Evolutionary conservation across 139 green algal species (phyloP).

Genomic region (Ettlia oleoabundans): DNA sequence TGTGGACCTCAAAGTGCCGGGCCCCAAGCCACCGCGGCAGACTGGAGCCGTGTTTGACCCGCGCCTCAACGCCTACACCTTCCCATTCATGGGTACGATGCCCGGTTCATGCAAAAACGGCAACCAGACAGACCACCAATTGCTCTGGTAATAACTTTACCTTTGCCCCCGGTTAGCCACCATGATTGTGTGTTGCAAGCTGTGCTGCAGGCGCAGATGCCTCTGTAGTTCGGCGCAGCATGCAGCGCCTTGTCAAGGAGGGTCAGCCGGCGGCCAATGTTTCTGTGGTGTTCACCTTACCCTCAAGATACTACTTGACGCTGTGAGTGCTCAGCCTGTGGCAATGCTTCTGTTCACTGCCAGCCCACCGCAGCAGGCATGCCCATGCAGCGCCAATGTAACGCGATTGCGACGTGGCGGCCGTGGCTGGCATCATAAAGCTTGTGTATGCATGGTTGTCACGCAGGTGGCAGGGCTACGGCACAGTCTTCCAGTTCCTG

Average conservation of each 20-base stretch:
- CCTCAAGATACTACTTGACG: constrained; percentile 29
- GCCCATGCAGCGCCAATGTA: too few relatives aligned
- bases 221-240: constrained; percentile 63
- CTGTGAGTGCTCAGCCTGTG: constrained; percentile 33
- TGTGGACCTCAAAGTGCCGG: constrained; percentile 29
- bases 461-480: constrained; percentile 49
- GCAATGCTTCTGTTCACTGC: not conserved
- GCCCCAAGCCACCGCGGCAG: constrained; percentile 31
- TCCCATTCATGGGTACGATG: constrained; percentile 66
- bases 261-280: constrained; percentile 58
- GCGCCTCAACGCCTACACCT: constrained; percentile 38
- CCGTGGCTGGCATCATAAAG: too few relatives aligned
- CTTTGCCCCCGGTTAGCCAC: not conserved
- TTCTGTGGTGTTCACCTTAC: constrained; percentile 54
- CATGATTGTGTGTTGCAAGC: too few relatives aligned
- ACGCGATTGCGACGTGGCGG: too few relatives aligned
- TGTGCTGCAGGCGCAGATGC: constrained; percentile 72
- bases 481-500: constrained; percentile 54
- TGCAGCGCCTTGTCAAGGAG: constrained; percentile 28
- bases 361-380: too few relatives aligned
- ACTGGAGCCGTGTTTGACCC: constrained; percentile 32
- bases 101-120: too few relatives aligned
- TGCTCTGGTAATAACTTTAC: too few relatives aligned
- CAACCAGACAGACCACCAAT: too few relatives aligned
- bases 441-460: too few relatives aligned